Base-by-base conservation (phyloP, 768 basidiomycete species). In the Asterophora parasitica region DNA sequence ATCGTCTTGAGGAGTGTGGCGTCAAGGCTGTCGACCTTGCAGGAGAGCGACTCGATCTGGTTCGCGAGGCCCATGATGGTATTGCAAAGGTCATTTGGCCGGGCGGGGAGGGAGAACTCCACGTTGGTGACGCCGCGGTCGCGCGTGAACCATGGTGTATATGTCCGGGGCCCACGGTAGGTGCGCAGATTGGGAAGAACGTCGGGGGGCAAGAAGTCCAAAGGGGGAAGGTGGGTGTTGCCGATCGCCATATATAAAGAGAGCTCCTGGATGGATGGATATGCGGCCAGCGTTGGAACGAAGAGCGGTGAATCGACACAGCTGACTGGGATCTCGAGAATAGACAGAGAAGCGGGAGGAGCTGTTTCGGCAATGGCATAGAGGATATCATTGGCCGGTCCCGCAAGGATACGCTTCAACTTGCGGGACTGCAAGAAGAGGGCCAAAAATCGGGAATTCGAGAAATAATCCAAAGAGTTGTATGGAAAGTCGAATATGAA, bases 121-220 rank as follows among this genome's bases (percentile, higher is more conserved):
- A 58, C 13, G 30, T 44, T 17, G 10, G 43, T 20, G 15, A 58
- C 37, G 17, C 16, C 38, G n/a, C 51, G 49, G 30, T 50, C 45
- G 6, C 39, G 40, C 10, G 49, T 51, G 34, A 58, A 58, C 48
- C 46, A 42, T 11, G 42, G 47, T 11, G 52, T 50, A 16, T 58
- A 56, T 3, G 44, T 44, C 28, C 46, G 51, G 23, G 54, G 54
- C 4, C 57, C 57, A 7, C 46, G 54, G 28, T 55, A 58, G 10
- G 54, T 51, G 43, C 36, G 48, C 15, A 55, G 45, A 38, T 55
- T 52, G 17, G 57, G 57, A 5, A 58, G 57, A 20, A 58, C 33
- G 4, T 50, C 42, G 11, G 47, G 12, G 7, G 57, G 57, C n/a
- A 58, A 31, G 33, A 35, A 35, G n/a, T 48, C 46, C n/a, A 56